phyloP scores from a whole-genome alignment of 2,329 filamentous ascomycete species.

The Rhexocercosporidium sp. region DNA sequence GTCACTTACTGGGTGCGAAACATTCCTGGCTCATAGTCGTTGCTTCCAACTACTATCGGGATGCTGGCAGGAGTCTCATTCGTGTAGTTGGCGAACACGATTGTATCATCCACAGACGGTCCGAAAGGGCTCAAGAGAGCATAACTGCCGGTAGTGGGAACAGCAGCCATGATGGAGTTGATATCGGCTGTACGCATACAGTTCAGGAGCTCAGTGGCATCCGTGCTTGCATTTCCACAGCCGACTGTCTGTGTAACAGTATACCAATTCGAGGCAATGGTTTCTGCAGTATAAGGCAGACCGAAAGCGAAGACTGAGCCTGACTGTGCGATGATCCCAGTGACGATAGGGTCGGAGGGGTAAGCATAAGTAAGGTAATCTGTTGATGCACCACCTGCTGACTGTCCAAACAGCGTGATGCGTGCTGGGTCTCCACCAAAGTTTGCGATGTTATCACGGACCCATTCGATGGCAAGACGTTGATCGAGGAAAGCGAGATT shows the following conservation, averaged over 20 bases:
- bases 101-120: constrained; percentile 26
- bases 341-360: constrained; percentile 33
- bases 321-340: constrained; percentile 36
- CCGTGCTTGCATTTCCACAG: constrained; percentile 29
- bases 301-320: constrained; percentile 10
- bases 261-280: constrained; percentile 25
- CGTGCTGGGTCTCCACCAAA: constrained; percentile 48
- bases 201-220: constrained; percentile 14
- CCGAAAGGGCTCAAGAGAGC: constrained; percentile 20
- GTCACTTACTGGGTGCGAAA: constrained; percentile 29
- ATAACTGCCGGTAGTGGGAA: constrained; percentile 19
- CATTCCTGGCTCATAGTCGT: constrained; percentile 38
- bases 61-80: constrained; percentile 25
- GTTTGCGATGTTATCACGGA: constrained; percentile 44
- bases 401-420: constrained; percentile 64
- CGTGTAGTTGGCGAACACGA: constrained; percentile 28
- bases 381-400: constrained; percentile 55
- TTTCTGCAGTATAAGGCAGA: constrained; percentile 21
- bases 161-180: constrained; percentile 20
- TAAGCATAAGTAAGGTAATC: constrained; percentile 29
- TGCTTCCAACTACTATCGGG: constrained; percentile 37
- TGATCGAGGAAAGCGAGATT: constrained; percentile 62
- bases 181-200: constrained; percentile 22
- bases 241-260: constrained; percentile 24
- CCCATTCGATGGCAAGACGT: constrained; percentile 55